Conservation (phyloP, 768 basidiomycete species). For the Suillus clintonianus region DNA sequence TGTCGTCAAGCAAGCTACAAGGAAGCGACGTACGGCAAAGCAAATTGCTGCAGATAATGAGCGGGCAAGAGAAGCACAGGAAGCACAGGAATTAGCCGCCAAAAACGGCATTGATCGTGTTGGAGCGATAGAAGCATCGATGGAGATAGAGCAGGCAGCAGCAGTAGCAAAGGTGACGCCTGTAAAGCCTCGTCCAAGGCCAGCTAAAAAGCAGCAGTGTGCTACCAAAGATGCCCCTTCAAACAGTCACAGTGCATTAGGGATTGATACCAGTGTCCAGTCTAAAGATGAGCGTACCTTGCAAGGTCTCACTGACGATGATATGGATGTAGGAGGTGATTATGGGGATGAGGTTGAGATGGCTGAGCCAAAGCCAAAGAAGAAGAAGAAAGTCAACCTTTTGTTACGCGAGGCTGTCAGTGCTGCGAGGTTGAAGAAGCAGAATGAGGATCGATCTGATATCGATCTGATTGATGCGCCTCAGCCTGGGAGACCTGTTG, state of each 20-base stretch:
- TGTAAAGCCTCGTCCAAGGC: too few species aligned
- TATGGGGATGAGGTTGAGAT: neutral
- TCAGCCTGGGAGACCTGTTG: neutral
- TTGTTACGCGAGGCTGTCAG: neutral
- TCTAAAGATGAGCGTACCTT: neutral
- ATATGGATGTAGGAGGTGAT: neutral
- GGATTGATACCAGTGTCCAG: neutral
- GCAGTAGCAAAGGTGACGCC: neutral
- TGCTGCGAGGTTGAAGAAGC: neutral
- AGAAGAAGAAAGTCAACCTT: neutral
- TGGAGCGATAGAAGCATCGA: constrained; percentile 1
- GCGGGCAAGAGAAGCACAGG: constrained; percentile 1
- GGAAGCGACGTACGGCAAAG: constrained; percentile 8
- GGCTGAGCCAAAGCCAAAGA: neutral
- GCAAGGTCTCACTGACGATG: neutral
- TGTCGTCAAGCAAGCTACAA: neutral
- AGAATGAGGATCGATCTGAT: neutral
- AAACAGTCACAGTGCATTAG: neutral
- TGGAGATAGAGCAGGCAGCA: constrained; percentile 3
- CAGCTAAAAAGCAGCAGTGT: too few species aligned
- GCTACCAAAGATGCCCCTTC: neutral
- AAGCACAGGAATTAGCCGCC: neutral
- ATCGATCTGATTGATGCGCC: neutral
- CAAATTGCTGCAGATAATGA: constrained; percentile 7
- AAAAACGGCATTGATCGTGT: constrained; percentile 1